Evolutionary conservation across 441 rosid genomes (phyloP).

Genomic region (Breynia disticha): DNA sequence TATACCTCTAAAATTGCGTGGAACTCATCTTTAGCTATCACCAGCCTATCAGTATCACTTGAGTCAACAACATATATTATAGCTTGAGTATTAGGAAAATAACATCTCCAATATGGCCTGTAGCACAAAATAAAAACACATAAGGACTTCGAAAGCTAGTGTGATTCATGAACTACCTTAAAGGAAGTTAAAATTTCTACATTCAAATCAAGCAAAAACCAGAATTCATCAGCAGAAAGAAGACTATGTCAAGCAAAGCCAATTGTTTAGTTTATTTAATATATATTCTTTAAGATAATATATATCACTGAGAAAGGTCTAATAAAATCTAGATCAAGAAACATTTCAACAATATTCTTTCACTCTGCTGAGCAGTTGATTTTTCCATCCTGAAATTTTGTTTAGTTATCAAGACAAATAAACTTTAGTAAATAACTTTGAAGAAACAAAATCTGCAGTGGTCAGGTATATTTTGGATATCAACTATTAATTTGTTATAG

Average conservation of each 20-base stretch:
- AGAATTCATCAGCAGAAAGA: neutral
- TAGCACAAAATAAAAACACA: conserved; percentile 13
- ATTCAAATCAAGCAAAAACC: conserved; percentile 1
- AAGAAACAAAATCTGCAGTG: no score
- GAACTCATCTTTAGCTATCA: conserved; percentile 83
- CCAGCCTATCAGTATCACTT: conserved; percentile 82
- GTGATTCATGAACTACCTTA: neutral
- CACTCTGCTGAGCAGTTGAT: no score
- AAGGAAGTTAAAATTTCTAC: neutral
- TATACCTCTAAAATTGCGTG: conserved; percentile 89
- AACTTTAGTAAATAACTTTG: no score
- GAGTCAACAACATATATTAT: conserved; percentile 91
- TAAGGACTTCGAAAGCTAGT: conserved; percentile 6
- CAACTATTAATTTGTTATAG: no score
- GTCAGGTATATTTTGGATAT: no score
- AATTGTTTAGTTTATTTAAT: neutral
- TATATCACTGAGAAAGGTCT: no score
- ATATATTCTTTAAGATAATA: no score
- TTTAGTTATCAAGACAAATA: no score
- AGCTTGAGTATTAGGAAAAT: conserved; percentile 94
- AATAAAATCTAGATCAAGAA: no score
- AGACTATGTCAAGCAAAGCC: neutral
- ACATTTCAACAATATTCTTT: no score
- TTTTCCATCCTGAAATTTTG: no score
- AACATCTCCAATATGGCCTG: conserved; percentile 99